Evolutionary conservation across 176 grass and related monocot species (phyloP), one percentile per base, ranked within the genome.

Genomic region (Carex pumila): DNA sequence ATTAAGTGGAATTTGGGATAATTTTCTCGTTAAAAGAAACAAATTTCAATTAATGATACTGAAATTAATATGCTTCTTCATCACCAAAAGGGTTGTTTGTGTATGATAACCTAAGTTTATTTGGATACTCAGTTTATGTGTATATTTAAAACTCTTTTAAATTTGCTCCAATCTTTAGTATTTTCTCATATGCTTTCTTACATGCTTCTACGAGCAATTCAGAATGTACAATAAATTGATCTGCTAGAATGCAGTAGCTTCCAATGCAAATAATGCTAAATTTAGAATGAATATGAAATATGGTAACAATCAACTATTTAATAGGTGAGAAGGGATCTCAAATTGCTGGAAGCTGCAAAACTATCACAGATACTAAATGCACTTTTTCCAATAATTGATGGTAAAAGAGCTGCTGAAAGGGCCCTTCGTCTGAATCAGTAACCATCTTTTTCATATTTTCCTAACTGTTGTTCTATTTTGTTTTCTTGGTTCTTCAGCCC

Each of bases 291-390:
- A 29, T 50, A 50, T 21, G 41, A 14, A 22, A 52, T 25, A 73
- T 29, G 43, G 4, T 73, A 29, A 73, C 9, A 52, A 25, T 11
- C n/a, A 1, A 25, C 22, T 31, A 12, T 76, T 76, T 55, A 19
- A 32, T 53, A 83, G 80, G 80, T 68, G 61, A 67, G 80, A 83
- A 83, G 80, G 62, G 80, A 68, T 83, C 61, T 83, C 43, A 83
- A 83, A 17, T 67, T 83, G 80, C 25, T 83, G 37, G 37, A 83
- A 11, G 19, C 41, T 4, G 62, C 80, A 67, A 83, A 83, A 67
- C 19, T 83, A 49, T 52, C 80, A 18, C 61, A 68, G 5, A 83
- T 83, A 83, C 64, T 83, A 53, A 83, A 83, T 68, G 80, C 80
- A 67, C 80, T 83, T 83, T 83, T 66, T 67, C 80, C 80, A 30